Conservation (phyloP, 495 filamentous ascomycete genomes). For the Xylaria intraflava region DNA sequence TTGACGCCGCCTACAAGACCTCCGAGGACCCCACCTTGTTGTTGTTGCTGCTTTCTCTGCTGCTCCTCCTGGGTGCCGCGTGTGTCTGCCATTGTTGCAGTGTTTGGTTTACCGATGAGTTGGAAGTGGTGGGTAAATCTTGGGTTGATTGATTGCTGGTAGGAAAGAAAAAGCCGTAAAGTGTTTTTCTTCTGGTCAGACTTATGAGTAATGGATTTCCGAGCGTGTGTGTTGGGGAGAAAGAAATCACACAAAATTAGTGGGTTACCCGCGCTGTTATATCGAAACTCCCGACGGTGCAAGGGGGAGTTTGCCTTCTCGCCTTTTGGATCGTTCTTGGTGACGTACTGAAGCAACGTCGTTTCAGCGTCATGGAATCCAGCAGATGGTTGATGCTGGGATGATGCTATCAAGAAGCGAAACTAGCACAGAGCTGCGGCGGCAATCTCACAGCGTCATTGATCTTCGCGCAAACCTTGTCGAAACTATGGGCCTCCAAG, state of each 20-base stretch:
- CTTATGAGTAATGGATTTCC: neutral
- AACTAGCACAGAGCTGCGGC: neutral
- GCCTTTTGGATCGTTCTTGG: neutral
- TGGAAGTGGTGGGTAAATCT: neutral
- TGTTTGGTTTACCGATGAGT: neutral
- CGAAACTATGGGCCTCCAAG: neutral
- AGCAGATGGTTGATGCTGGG: neutral
- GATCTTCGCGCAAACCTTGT: conserved; percentile 3
- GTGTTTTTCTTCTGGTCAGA: too few species aligned
- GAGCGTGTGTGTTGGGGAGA: too few species aligned
- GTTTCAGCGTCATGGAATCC: conserved; percentile 3
- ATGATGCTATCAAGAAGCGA: conserved; percentile 4
- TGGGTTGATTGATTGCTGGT: neutral
- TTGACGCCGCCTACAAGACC: conserved; percentile 30
- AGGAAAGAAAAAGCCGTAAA: too few species aligned
- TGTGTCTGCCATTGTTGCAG: neutral
- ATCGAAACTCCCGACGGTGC: neutral
- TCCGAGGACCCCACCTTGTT: conserved; percentile 29
- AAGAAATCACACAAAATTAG: neutral
- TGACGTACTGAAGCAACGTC: neutral
- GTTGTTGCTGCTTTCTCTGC: conserved; percentile 6
- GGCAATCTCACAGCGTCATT: neutral
- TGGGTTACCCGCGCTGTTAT: conserved; percentile 1
- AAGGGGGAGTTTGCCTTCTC: conserved; percentile 1
- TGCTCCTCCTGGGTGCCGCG: neutral